Conservation (phyloP, 208 protist genomes). For the Acanthamoeba castellanii region DNA sequence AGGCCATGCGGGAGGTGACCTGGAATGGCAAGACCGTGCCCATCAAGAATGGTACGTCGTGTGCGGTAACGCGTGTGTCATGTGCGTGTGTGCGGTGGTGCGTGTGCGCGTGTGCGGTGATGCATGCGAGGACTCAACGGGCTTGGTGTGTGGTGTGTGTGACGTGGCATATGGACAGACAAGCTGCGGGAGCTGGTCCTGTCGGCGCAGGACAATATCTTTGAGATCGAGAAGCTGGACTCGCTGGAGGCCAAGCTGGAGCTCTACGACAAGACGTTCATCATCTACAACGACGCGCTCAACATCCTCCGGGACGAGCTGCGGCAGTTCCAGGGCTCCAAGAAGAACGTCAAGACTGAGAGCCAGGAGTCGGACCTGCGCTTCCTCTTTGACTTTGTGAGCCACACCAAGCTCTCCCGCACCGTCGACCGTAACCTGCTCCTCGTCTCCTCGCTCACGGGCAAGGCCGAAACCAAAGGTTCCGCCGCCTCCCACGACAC, state of each 20-base stretch:
- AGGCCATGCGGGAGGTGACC: conserved; percentile 53
- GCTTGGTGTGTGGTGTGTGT: too few species aligned
- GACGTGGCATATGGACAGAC: background rate
- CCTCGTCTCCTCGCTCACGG: background rate
- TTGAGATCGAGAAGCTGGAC: conserved; percentile 43
- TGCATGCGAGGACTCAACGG: too few species aligned
- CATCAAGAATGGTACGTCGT: conserved; percentile 23
- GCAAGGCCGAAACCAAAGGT: conserved; percentile 28
- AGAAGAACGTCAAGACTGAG: background rate
- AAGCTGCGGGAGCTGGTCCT: conserved; percentile 61
- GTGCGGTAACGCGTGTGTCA: too few species aligned
- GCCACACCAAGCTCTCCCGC: conserved; percentile 36
- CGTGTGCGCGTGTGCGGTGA: background rate
- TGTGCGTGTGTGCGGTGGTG: too few species aligned
- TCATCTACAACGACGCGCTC: conserved; percentile 73
- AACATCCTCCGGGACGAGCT: conserved; percentile 63
- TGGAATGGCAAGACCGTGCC: conserved; percentile 50
- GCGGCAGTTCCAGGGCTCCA: conserved; percentile 9
- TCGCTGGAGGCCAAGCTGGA: conserved; percentile 19
- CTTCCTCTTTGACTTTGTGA: background rate
- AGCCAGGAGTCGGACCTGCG: background rate
- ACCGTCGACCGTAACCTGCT: conserved; percentile 68
- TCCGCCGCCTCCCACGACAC: too few species aligned
- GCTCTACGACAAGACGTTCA: conserved; percentile 72
- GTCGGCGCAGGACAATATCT: conserved; percentile 34